phyloP scores from a whole-genome alignment of 352 stramenopile genomes.

The Lagenidium giganteum region DNA sequence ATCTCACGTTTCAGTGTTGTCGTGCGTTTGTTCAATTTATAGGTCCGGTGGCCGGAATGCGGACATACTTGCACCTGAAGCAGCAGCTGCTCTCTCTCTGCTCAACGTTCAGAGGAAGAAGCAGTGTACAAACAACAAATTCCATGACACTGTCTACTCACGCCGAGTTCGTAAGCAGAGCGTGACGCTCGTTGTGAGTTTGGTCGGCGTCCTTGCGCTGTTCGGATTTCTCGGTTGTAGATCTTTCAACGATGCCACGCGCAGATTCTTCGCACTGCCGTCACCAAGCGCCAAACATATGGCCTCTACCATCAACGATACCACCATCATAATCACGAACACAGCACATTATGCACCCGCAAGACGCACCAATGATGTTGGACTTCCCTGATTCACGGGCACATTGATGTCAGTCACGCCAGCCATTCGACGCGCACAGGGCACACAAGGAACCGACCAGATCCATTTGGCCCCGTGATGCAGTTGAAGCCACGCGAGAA shows the following conservation, averaged over 20 bases:
- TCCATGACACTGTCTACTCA: conserved; percentile 4
- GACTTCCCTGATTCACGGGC: conserved; percentile 25
- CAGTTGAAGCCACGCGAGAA: conserved; percentile 30
- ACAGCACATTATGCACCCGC: neutral
- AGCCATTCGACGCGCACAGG: neutral
- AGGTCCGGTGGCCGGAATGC: conserved; percentile 21
- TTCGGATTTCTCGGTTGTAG: conserved; percentile 15
- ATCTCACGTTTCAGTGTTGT: conserved; percentile 32
- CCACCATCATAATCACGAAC: neutral
- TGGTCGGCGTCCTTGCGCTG: conserved; percentile 7
- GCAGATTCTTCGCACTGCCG: conserved; percentile 19
- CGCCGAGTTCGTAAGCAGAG: conserved; percentile 19
- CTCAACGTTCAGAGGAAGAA: neutral
- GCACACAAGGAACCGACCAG: conserved; percentile 10
- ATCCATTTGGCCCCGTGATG: conserved; percentile 37
- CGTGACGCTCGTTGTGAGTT: conserved; percentile 27
- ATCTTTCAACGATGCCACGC: conserved; percentile 28
- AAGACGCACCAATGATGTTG: conserved; percentile 28
- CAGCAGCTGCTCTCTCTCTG: conserved; percentile 21
- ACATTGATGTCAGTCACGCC: neutral
- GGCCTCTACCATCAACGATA: too few relatives aligned
- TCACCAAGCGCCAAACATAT: conserved; percentile 44
- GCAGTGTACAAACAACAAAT: neutral
- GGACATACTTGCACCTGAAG: conserved; percentile 22
- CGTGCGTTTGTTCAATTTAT: conserved; percentile 30